Conservation (phyloP, 306 rosid species). For the Acacia confusa region DNA sequence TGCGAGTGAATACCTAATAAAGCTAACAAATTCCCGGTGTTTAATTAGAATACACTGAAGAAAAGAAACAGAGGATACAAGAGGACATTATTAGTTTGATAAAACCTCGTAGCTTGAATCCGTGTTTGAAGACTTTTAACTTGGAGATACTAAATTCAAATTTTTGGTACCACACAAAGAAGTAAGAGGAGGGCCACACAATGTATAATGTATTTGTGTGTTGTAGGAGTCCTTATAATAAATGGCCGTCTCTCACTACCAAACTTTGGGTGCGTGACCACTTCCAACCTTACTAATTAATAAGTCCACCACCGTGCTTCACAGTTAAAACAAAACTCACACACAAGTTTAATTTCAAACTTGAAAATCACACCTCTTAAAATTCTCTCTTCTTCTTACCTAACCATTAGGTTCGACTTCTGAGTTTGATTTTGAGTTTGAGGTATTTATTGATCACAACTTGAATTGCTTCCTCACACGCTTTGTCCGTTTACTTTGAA, state of each 20-base stretch:
- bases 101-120: neutral
- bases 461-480: neutral
- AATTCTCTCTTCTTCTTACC: neutral
- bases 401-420: neutral
- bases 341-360: neutral
- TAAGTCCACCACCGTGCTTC: neutral
- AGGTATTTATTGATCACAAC: neutral
- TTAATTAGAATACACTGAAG: too few species aligned
- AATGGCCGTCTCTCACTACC: conserved; percentile 31
- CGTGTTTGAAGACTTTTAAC: neutral
- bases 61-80: neutral
- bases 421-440: neutral
- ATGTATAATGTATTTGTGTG: neutral
- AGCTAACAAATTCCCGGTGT: neutral
- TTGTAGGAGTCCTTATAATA: neutral
- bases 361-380: neutral
- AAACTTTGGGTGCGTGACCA: neutral
- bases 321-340: neutral
- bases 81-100: too few species aligned
- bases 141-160: neutral
- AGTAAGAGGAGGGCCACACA: neutral
- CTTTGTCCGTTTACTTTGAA: neutral
- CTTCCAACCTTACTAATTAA: neutral
- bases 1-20: neutral
- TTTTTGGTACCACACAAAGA: neutral